These are phyloP conservation scores for Pythium sukuiense DNA, from an alignment of 352 stramenopile species.

Conservation along the genomic window DNA sequence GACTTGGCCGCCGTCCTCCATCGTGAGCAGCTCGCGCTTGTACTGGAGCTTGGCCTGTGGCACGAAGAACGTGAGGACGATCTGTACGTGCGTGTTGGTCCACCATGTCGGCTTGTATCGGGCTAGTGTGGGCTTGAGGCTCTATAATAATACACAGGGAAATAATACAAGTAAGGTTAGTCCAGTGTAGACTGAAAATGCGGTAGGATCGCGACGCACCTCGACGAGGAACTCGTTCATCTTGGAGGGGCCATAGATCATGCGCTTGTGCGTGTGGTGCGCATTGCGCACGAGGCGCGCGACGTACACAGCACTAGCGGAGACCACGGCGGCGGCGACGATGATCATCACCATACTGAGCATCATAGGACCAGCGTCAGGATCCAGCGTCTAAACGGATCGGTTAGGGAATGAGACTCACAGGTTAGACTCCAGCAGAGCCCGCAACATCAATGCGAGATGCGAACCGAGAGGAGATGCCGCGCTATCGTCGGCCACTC, in stretches of 20 bases:
- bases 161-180: neutral
- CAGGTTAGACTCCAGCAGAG: no score
- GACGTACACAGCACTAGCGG: slow-evolving; percentile 32
- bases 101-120: slow-evolving; percentile 72
- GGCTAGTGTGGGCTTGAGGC: slow-evolving; percentile 50
- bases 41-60: slow-evolving; percentile 57
- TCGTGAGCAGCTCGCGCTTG: slow-evolving; percentile 52
- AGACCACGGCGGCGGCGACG: slow-evolving; percentile 31
- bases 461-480: no score
- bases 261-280: slow-evolving; percentile 36
- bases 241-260: slow-evolving; percentile 58
- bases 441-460: no score
- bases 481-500: no score
- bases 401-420: no score
- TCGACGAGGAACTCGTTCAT: slow-evolving; percentile 67
- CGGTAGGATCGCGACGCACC: slow-evolving; percentile 27
- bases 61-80: slow-evolving; percentile 70
- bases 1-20: slow-evolving; percentile 64
- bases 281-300: slow-evolving; percentile 25
- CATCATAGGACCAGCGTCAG: neutral
- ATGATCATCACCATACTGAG: slow-evolving; percentile 20
- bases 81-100: slow-evolving; percentile 74
- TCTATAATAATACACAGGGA: slow-evolving; percentile 24
- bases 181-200: no score
- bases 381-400: neutral